Evolutionary conservation across 2,329 filamentous ascomycete genomes (phyloP), one percentile per base, ranked within the genome.

Genomic region (Zasmidium citrigriseum): DNA sequence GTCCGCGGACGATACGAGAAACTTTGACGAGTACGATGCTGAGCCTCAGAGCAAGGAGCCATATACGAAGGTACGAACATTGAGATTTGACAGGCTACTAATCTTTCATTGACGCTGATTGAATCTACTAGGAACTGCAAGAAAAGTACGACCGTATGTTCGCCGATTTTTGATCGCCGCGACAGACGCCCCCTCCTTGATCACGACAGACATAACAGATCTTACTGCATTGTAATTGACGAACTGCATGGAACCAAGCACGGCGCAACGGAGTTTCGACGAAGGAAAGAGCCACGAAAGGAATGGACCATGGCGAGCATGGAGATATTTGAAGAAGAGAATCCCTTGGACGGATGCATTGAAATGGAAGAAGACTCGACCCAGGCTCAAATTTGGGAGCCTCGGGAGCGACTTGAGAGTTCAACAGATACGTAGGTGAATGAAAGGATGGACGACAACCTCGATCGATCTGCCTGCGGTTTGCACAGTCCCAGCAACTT

Each of bases 11-110:
- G 90, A 93, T 69, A 87, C 90, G 18, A 83, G 89, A 69, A 93
- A 91, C 72, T 95, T 93, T 69, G 90, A 93, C 68, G 82, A 87
- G 45, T 95, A 93, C 68, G 88, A 90, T n/a, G 88, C 91, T 59
- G 88, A 92, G 69, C 86, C 88, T 58, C 84, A 80, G 54, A 81
- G 82, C 49, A 79, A 83, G 56, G 86, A 89, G 41, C 76, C 79
- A 56, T 93, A 92, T 68, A 89, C 87, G 2, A 81, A 85, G 65
- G 70, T 72, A 53, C 53, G 65, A 12, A 50, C n/a, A 24, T 23
- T 44, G 24, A 29, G 16, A 20, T 21, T 9, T 23, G 24, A 27
- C n/a, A 4, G 21, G 16, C 24, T 3, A n/a, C n/a, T n/a, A n/a
- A n/a, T n/a, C n/a, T n/a, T n/a, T n/a, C n/a, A n/a, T n/a, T 48